Percentiles rank a stretch among this genome's conserved stretches.
Conservation (phyloP, 2,329 filamentous ascomycete species). For the Exophiala lecanii-corni region DNA sequence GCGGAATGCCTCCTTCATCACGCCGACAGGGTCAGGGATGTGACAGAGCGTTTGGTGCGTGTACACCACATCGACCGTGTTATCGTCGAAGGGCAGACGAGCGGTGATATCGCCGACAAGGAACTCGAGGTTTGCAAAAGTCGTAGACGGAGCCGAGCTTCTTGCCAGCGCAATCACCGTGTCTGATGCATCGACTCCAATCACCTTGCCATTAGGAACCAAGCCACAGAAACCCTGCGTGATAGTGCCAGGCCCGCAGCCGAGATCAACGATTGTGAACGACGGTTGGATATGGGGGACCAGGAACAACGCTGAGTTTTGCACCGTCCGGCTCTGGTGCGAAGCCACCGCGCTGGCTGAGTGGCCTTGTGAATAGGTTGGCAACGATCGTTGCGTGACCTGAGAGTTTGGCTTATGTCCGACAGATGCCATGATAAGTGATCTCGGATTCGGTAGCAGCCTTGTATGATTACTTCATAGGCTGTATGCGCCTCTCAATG, state of each 20-base stretch:
- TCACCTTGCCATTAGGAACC: constrained; percentile 35
- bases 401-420: constrained; percentile 1
- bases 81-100: constrained; percentile 40
- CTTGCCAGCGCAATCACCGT: constrained; percentile 31
- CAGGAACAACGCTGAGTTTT: constrained; percentile 36
- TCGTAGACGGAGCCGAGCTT: constrained; percentile 24
- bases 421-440: constrained; percentile 1
- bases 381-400: background rate
- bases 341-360: constrained; percentile 18
- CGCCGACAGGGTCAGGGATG: constrained; percentile 45
- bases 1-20: constrained; percentile 50
- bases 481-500: too few species aligned
- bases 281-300: constrained; percentile 33
- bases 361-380: constrained; percentile 18
- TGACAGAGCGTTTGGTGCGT: constrained; percentile 57
- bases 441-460: too few species aligned
- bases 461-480: too few species aligned
- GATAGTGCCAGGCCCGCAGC: constrained; percentile 41
- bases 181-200: constrained; percentile 32
- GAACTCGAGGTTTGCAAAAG: constrained; percentile 33
- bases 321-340: constrained; percentile 27
- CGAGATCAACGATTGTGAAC: constrained; percentile 38
- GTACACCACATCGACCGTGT: constrained; percentile 54
- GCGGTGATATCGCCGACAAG: constrained; percentile 36
- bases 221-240: constrained; percentile 36